Conservation (phyloP, 1,139 yeast genomes). For the Arxiozyma slooffiae region DNA sequence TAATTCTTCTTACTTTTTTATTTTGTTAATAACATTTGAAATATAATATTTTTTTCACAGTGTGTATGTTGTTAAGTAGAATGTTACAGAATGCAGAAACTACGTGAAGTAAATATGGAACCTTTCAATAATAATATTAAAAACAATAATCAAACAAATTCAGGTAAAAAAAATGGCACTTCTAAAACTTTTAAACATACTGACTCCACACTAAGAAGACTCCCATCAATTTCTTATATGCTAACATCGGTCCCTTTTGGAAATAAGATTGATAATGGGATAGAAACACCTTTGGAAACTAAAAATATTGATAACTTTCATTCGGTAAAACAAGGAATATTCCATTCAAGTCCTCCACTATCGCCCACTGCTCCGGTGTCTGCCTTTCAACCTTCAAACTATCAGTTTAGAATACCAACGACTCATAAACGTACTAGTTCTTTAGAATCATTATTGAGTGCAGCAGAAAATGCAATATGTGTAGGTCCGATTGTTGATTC, state of each 20-base stretch:
- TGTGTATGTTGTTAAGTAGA: background rate
- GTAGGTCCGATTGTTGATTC: background rate
- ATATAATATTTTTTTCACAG: background rate
- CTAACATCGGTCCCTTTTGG: background rate
- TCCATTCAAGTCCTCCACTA: background rate
- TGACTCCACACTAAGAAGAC: background rate
- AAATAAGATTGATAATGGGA: background rate
- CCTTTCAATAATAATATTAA: background rate
- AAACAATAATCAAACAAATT: background rate
- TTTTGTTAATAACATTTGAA: too few relatives aligned
- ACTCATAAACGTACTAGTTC: slow-evolving; percentile 1
- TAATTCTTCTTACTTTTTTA: background rate
- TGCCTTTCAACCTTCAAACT: background rate
- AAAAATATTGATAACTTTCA: too few relatives aligned
- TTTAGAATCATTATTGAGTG: slow-evolving; percentile 5
- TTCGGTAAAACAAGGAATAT: too few relatives aligned
- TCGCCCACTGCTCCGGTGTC: background rate
- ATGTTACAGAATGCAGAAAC: background rate
- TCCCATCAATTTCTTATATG: slow-evolving; percentile 1
- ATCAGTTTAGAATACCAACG: background rate
- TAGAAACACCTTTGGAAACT: background rate
- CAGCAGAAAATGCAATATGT: background rate
- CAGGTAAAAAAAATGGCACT: background rate
- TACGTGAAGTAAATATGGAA: background rate
- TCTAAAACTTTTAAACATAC: background rate